Evolutionary conservation across 2,329 filamentous ascomycete genomes (phyloP), one percentile per base, ranked within the genome.

Genomic region (Fusarium sp.): DNA sequence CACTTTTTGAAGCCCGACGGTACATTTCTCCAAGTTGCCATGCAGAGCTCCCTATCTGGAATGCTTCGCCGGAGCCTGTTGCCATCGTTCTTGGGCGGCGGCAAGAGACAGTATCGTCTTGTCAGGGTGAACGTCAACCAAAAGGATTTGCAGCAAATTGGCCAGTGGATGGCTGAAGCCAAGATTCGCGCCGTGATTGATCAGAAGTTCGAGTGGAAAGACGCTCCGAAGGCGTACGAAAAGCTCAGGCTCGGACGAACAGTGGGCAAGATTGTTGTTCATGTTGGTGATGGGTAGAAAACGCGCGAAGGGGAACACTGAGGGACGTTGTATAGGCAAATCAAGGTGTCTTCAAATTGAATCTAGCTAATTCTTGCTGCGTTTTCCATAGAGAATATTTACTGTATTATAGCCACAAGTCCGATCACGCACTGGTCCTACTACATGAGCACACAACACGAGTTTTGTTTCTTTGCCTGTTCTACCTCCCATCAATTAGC

Each of bases 381-480:
- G n/a, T 22, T 6, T 22, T 4, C 3, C 3, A 22, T 43, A 14
- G 20, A 22, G 38, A 43, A 0, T 14, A 14, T 43, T 43, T 11
- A 43, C 6, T 12, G 3, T 43, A 8, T 7, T 12, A 6, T 37
- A 22, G 11, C 3, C 38, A 43, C 11, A 22, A 43, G 11, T 14
- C n/a, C 40, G n/a, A 43, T 43, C 6, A 40, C 38, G n/a, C 6
- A 12, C 10, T 43, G 17, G 10, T 40, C 10, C 4, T 40, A 40
- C n/a, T 89, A 94, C 91, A 93, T 93, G 78, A 93, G 80, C 68
- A 90, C 79, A 81, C 92, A 94, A 89, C 93, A 94, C 27, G 91
- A 93, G 84, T 94, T 95, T 82, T 94, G 92, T 85, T 94, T 94
- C 88, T 94, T 94, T 80, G 92, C 92, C 87, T 92, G 85, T 82